phyloP scores from a whole-genome alignment of 805 yeast genomes.

The Yarrowia alimentaria region DNA sequence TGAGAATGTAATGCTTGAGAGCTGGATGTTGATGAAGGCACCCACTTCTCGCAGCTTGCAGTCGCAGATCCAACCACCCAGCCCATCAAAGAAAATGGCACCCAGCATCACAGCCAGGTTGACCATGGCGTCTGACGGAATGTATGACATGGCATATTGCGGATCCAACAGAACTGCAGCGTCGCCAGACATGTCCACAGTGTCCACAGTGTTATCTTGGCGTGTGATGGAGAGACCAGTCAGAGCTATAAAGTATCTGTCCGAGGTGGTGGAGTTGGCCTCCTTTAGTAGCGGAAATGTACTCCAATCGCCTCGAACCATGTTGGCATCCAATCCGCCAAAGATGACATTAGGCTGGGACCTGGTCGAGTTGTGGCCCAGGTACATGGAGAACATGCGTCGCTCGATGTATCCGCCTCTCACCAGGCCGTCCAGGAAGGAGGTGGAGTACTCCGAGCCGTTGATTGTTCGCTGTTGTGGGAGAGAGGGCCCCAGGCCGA shows the following conservation, averaged over 20 bases:
- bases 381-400: constrained; percentile 2
- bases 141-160: constrained; percentile 14
- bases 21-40: constrained; percentile 22
- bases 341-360: constrained; percentile 13
- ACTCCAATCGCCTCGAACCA: constrained; percentile 19
- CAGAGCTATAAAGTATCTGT: constrained; percentile 7
- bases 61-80: constrained; percentile 15
- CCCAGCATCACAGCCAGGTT: constrained; percentile 16
- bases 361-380: constrained; percentile 5
- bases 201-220: constrained; percentile 7
- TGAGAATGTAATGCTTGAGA: constrained; percentile 12
- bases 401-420: constrained; percentile 9
- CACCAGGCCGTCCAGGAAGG: constrained; percentile 1
- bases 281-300: constrained; percentile 18
- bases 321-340: constrained; percentile 23
- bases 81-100: constrained; percentile 10
- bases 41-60: constrained; percentile 5
- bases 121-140: constrained; percentile 13
- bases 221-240: constrained; percentile 11
- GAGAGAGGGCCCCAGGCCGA: constrained; percentile 3
- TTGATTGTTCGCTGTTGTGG: neutral
- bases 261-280: neutral
- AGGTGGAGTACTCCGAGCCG: neutral
- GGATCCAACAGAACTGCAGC: constrained; percentile 10
- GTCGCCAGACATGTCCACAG: constrained; percentile 4